Evolutionary conservation across 1,284 basidiomycete genomes (phyloP).

Genomic region (Cronartium quercuum): DNA sequence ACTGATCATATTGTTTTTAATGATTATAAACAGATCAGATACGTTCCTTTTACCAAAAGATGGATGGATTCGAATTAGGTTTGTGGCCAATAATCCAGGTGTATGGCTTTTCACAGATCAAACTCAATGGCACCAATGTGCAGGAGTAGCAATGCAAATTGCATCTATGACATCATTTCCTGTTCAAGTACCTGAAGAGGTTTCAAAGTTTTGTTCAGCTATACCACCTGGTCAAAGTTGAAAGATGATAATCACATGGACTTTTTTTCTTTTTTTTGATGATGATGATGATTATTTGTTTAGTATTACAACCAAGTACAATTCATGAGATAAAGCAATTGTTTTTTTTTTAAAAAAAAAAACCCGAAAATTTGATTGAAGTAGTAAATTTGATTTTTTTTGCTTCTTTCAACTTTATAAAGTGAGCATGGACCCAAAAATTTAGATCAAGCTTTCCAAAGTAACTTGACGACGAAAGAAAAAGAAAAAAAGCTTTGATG

Average conservation of each 20-base stretch:
- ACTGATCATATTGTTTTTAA: neutral
- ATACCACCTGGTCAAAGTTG: neutral
- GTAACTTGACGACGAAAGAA: too few species aligned
- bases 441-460: too few species aligned
- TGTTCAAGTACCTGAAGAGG: slow-evolving; percentile 24
- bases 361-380: too few species aligned
- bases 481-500: too few species aligned
- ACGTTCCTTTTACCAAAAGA: slow-evolving; percentile 30
- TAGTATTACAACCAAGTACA: too few species aligned
- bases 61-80: slow-evolving; percentile 40
- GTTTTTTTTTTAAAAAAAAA: too few species aligned
- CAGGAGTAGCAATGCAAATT: slow-evolving; percentile 37
- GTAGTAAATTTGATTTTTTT: too few species aligned
- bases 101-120: slow-evolving; percentile 45
- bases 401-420: too few species aligned
- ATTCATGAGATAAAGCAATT: too few species aligned
- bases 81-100: slow-evolving; percentile 43
- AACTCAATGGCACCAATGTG: slow-evolving; percentile 39
- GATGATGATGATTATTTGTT: too few species aligned
- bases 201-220: slow-evolving; percentile 24
- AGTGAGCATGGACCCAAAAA: too few species aligned
- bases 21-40: slow-evolving; percentile 7
- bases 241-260: neutral
- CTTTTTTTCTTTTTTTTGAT: too few species aligned
- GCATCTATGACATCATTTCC: slow-evolving; percentile 13